These are phyloP conservation scores for Begonia loranthoides DNA, from an alignment of 306 rosid species.

Conservation along the genomic window DNA sequence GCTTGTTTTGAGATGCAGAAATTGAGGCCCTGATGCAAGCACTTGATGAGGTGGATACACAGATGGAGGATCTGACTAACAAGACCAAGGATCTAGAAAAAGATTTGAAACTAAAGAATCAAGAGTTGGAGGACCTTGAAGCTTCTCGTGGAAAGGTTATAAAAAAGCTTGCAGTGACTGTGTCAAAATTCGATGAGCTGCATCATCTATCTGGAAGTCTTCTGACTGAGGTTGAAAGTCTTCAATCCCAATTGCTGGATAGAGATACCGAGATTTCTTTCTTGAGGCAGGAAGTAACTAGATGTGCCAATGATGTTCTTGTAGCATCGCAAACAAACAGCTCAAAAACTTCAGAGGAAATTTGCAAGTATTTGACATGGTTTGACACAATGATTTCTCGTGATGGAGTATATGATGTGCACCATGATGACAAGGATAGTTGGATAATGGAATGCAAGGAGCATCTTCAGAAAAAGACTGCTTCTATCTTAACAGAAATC, in stretches of 20 bases:
- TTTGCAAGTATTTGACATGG: constrained; percentile 61
- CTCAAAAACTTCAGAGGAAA: constrained; percentile 41
- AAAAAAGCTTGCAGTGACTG: constrained; percentile 75
- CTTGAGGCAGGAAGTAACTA: constrained; percentile 94
- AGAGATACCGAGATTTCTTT: constrained; percentile 87
- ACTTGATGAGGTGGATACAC: constrained; percentile 87
- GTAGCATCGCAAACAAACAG: constrained; percentile 66
- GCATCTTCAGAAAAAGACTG: constrained; percentile 49
- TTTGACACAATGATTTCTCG: constrained; percentile 40
- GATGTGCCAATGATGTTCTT: constrained; percentile 86
- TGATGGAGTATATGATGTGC: constrained; percentile 34
- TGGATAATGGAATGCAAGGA: constrained; percentile 49
- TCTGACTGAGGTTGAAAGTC: constrained; percentile 81
- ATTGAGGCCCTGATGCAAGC: constrained; percentile 86
- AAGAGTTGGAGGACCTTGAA: constrained; percentile 58
- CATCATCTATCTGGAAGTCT: constrained; percentile 78
- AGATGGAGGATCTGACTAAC: constrained; percentile 59
- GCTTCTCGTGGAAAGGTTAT: constrained; percentile 63
- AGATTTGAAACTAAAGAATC: constrained; percentile 49
- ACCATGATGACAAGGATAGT: constrained; percentile 31
- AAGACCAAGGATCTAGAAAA: constrained; percentile 61
- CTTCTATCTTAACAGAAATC: constrained; percentile 43
- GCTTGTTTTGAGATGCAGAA: constrained; percentile 45
- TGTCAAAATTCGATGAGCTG: constrained; percentile 90
- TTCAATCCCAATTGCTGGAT: constrained; percentile 89